Base-by-base conservation (phyloP, 2,329 filamentous ascomycete species). In the Fusarium nisikadoi region DNA sequence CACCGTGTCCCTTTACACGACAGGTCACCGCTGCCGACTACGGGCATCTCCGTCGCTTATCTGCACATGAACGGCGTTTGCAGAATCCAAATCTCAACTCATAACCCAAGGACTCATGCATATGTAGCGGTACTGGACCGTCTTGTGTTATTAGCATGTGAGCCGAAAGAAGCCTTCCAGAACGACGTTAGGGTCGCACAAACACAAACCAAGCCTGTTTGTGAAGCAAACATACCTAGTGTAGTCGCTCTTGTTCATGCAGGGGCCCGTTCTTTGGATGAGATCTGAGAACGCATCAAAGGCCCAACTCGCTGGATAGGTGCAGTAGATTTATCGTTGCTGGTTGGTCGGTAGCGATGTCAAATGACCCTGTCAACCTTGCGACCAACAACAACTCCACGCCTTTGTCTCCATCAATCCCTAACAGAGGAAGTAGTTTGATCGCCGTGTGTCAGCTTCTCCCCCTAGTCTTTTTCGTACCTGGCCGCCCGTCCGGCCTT, bases 11-110 rank as follows among this genome's bases (percentile, higher is more conserved):
- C 66, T 53, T 59, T 53, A 68, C 69, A 70, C 55, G 56, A 66
- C 65, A 64, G 54, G 54, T 68, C 63, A 74, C 54, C 52, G 49
- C 27, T 43, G 38, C 38, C 47, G 29, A 49, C 46, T 41, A 31
- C 71, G 71, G 73, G 60, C 72, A 76, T 76, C 74, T 75, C 72
- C 70, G 71, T 76, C 74, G 74, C 74, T 76, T 76, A 76, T 75
- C 74, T 76, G 68, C 74, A 74, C 42, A 49, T 66, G 52, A 72
- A 53, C 47, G 65, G 55, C 52, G 69, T 66, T 68, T 54, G 49
- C 52, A 46, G 50, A 53, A 52, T 67, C 41, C 41, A 43, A 42
- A 56, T 25, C 17, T 25, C 53, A 42, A 42, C 36, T 54, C 50
- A 41, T 29, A 54, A 35, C 20, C 23, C 29, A 43, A 60, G 49